A percentile compares a stretch with the other conserved stretches of the same genome.
phyloP scores from a whole-genome alignment of 352 stramenopile species.

The Phytopythium kandeliae region DNA sequence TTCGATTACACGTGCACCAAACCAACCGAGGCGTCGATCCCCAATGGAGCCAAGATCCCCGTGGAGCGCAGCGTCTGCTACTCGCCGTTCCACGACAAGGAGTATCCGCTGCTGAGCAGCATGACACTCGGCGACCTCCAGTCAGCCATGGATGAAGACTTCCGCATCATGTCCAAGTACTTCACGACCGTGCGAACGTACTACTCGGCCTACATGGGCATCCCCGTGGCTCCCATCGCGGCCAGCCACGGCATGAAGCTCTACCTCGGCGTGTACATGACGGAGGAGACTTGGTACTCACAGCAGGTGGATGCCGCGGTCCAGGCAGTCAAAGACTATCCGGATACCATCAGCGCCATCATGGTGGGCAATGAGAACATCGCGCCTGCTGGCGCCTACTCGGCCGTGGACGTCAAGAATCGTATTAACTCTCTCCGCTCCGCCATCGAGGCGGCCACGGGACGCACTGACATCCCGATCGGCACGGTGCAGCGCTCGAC shows the following conservation, averaged over 20 bases:
- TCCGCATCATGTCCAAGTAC: conserved; percentile 62
- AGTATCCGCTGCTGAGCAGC: conserved; percentile 53
- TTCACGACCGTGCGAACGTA: conserved; percentile 63
- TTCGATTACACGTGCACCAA: background rate
- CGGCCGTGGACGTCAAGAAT: conserved; percentile 24
- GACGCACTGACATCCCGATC: conserved; percentile 31
- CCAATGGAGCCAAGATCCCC: conserved; percentile 4
- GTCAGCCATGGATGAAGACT: conserved; percentile 57
- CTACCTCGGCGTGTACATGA: conserved; percentile 78
- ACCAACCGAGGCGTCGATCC: background rate
- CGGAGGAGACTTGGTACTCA: conserved; percentile 50
- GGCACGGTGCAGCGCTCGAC: conserved; percentile 65
- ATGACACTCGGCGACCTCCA: conserved; percentile 25
- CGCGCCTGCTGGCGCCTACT: conserved; percentile 32
- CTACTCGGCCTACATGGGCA: conserved; percentile 67
- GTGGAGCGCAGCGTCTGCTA: conserved; percentile 57
- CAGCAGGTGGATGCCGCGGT: conserved; percentile 42
- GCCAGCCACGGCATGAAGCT: conserved; percentile 44
- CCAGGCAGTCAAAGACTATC: conserved; percentile 38
- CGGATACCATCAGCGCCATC: conserved; percentile 46
- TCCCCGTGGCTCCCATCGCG: conserved; percentile 31
- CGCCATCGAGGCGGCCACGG: conserved; percentile 20
- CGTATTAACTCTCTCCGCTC: conserved; percentile 26
- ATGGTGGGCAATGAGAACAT: conserved; percentile 80
- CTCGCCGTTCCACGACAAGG: conserved; percentile 64